phyloP scores from a whole-genome alignment of 306 rosid genomes.

The Canavalia ensiformis region DNA sequence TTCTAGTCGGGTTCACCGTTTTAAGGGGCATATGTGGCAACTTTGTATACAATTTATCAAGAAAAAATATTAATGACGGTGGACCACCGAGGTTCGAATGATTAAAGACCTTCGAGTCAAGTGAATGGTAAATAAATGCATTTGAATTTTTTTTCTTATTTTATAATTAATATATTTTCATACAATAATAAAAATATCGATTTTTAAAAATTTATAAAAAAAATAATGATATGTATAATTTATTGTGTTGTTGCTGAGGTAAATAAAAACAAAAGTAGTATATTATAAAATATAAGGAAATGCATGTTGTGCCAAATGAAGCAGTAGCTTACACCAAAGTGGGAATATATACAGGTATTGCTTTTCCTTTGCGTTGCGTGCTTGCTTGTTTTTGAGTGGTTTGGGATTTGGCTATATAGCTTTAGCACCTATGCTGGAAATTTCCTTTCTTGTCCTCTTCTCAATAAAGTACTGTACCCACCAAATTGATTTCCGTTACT shows the following conservation, averaged over 20 bases:
- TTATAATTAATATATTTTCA: too few relatives aligned
- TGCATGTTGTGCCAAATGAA: too few relatives aligned
- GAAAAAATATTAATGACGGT: neutral
- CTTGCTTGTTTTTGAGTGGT: neutral
- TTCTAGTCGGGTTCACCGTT: neutral
- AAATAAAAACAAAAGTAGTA: too few relatives aligned
- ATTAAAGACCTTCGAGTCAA: neutral
- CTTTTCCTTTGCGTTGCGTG: neutral
- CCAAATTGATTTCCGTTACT: conserved; percentile 13
- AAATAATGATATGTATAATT: too few relatives aligned
- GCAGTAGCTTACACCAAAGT: too few relatives aligned
- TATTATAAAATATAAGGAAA: too few relatives aligned
- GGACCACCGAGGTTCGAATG: neutral
- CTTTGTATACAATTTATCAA: neutral
- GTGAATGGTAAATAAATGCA: neutral
- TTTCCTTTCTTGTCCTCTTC: conserved; percentile 38
- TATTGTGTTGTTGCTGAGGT: too few relatives aligned
- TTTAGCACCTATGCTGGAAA: neutral
- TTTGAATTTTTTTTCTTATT: neutral
- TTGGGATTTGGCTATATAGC: neutral
- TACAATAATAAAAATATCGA: too few relatives aligned
- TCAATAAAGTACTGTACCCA: conserved; percentile 3
- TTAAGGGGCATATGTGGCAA: neutral
- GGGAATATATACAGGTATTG: neutral
- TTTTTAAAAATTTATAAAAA: too few relatives aligned